These are phyloP conservation scores for Prunus mira DNA, from an alignment of 306 rosid species.

Conservation along the genomic window DNA sequence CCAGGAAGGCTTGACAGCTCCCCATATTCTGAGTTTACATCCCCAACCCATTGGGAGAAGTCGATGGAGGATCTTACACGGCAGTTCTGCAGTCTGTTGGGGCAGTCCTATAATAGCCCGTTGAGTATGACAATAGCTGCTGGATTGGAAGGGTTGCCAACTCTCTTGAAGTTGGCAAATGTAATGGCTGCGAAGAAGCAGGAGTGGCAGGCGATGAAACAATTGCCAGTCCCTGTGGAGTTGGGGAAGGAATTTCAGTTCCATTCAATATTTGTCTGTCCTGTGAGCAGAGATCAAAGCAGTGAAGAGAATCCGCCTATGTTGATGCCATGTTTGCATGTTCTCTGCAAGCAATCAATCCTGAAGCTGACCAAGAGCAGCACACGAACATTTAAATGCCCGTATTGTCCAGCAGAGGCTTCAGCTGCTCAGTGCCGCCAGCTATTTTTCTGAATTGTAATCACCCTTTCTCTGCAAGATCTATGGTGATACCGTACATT, in stretches of 20 bases:
- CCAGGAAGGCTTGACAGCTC: slow-evolving; percentile 60
- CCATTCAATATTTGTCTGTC: slow-evolving; percentile 87
- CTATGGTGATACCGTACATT: slow-evolving; percentile 1
- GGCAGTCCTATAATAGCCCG: slow-evolving; percentile 62
- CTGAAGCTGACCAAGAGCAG: slow-evolving; percentile 65
- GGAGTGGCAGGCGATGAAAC: slow-evolving; percentile 81
- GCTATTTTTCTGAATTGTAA: slow-evolving; percentile 52
- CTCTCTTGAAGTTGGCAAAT: slow-evolving; percentile 70
- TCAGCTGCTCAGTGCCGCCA: slow-evolving; percentile 57
- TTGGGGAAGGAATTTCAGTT: slow-evolving; percentile 81
- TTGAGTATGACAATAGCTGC: slow-evolving; percentile 68
- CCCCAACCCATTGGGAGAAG: slow-evolving; percentile 63
- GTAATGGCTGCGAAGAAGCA: slow-evolving; percentile 87
- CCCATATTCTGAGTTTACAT: slow-evolving; percentile 67
- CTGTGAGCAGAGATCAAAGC: slow-evolving; percentile 80
- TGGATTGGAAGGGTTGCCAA: slow-evolving; percentile 78
- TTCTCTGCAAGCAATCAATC: slow-evolving; percentile 87
- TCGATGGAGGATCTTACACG: slow-evolving; percentile 59
- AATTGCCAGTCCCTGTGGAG: slow-evolving; percentile 79
- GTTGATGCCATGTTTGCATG: slow-evolving; percentile 82
- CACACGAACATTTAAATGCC: slow-evolving; percentile 73
- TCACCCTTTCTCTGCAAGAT: not conserved
- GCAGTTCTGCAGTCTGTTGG: slow-evolving; percentile 67
- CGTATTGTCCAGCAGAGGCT: slow-evolving; percentile 72
- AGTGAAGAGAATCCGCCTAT: slow-evolving; percentile 85